phyloP scores from a whole-genome alignment of 192 early-diverging fungal species.

The Chytriomyces sp. region DNA sequence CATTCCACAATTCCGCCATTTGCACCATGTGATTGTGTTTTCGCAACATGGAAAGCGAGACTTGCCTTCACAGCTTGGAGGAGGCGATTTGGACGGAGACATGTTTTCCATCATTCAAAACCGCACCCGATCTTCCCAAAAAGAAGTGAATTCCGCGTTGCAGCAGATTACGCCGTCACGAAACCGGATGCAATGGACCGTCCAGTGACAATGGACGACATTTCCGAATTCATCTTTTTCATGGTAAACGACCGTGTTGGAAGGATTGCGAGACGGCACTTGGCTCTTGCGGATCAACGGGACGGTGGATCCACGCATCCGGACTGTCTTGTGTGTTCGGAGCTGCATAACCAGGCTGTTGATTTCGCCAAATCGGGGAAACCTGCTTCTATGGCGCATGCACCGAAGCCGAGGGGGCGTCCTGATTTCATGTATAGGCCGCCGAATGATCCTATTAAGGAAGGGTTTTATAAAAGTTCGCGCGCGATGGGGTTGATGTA shows the following conservation, averaged over 20 bases:
- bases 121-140: conserved; percentile 24
- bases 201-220: conserved; percentile 27
- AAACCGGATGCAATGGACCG: conserved; percentile 1
- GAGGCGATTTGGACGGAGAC: conserved; percentile 86
- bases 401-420: conserved; percentile 49
- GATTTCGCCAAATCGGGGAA: conserved; percentile 70
- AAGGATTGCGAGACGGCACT: conserved; percentile 20
- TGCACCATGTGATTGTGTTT: conserved; percentile 76
- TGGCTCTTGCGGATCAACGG: conserved; percentile 32
- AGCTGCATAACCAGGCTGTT: conserved; percentile 69
- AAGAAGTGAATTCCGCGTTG: conserved; percentile 3
- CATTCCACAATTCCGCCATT: conserved; percentile 38
- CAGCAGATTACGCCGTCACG: conserved; percentile 3
- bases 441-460: conserved; percentile 5
- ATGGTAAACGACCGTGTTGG: conserved; percentile 26
- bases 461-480: conserved; percentile 15
- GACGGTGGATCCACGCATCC: conserved; percentile 25
- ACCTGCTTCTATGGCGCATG: conserved; percentile 53
- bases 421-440: conserved; percentile 74
- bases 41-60: conserved; percentile 68
- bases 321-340: conserved; percentile 14
- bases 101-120: conserved; percentile 41
- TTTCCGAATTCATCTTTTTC: conserved; percentile 30
- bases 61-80: conserved; percentile 76
- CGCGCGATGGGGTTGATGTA: conserved; percentile 28